phyloP scores from a whole-genome alignment of 2,329 filamentous ascomycete species.

The Fusarium humuli region DNA sequence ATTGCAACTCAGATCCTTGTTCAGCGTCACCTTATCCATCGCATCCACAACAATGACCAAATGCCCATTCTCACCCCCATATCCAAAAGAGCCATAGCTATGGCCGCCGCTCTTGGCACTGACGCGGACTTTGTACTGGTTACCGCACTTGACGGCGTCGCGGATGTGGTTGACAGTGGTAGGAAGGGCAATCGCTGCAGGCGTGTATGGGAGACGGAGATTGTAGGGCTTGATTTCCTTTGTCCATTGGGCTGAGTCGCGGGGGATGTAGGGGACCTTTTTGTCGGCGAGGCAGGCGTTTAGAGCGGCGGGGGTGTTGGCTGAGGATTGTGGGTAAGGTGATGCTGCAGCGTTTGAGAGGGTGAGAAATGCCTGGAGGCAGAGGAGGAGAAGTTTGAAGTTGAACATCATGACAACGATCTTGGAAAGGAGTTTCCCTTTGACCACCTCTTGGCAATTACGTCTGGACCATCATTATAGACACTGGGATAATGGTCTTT shows the following conservation, averaged over 20 bases:
- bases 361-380: neutral
- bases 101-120: constrained; percentile 65
- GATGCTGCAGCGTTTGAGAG: neutral
- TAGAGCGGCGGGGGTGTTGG: constrained; percentile 21
- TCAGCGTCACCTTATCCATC: constrained; percentile 51
- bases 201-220: constrained; percentile 49
- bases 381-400: constrained; percentile 13
- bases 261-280: constrained; percentile 34
- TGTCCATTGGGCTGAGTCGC: constrained; percentile 47
- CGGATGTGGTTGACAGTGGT: constrained; percentile 55
- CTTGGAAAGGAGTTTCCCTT: neutral
- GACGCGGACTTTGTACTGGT: constrained; percentile 57
- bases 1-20: constrained; percentile 32
- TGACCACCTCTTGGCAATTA: neutral
- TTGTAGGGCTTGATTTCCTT: constrained; percentile 51
- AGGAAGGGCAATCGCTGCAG: constrained; percentile 50
- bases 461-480: accelerated
- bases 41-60: constrained; percentile 56
- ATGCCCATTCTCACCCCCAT: constrained; percentile 56
- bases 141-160: constrained; percentile 60
- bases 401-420: neutral
- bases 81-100: constrained; percentile 63
- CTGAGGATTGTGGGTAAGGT: neutral
- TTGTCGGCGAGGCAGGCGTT: constrained; percentile 44
- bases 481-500: neutral